Evolutionary conservation across 2,329 filamentous ascomycete species (phyloP).

Genomic region (Aciculosporium take): DNA sequence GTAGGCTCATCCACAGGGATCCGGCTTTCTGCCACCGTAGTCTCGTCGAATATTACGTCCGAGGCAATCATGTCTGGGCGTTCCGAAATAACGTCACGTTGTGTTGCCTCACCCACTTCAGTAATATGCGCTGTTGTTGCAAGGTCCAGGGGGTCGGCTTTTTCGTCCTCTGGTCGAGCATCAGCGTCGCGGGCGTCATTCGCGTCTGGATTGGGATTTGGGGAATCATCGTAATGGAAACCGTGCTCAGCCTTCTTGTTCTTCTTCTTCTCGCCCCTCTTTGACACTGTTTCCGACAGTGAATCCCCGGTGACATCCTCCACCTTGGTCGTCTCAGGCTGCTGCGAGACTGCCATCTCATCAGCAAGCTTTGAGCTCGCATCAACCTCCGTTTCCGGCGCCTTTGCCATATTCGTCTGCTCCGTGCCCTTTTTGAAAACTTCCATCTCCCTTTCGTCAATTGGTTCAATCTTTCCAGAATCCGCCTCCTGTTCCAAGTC

Average conservation of each 20-base stretch:
- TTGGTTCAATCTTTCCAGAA: conserved; percentile 3
- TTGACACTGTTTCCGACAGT: conserved; percentile 8
- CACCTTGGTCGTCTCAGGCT: conserved; percentile 6
- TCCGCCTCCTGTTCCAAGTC: conserved; percentile 2
- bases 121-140: conserved; percentile 7
- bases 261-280: conserved; percentile 18
- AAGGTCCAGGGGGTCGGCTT: conserved; percentile 5
- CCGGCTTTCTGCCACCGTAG: not conserved
- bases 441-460: conserved; percentile 5
- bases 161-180: conserved; percentile 8
- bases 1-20: not conserved
- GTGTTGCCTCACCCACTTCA: conserved; percentile 3
- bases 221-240: conserved; percentile 1
- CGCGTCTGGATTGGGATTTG: conserved; percentile 5
- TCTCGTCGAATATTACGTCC: not conserved
- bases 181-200: conserved; percentile 4
- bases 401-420: conserved; percentile 12
- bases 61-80: not conserved
- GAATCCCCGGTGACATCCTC: conserved; percentile 2
- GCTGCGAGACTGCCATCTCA: conserved; percentile 5
- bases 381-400: conserved; percentile 6
- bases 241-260: conserved; percentile 9
- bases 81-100: conserved; percentile 4
- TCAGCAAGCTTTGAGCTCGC: conserved; percentile 7
- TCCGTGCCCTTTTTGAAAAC: conserved; percentile 19